Conservation (phyloP, 768 basidiomycete species). For the Tephrocybe rancida region DNA sequence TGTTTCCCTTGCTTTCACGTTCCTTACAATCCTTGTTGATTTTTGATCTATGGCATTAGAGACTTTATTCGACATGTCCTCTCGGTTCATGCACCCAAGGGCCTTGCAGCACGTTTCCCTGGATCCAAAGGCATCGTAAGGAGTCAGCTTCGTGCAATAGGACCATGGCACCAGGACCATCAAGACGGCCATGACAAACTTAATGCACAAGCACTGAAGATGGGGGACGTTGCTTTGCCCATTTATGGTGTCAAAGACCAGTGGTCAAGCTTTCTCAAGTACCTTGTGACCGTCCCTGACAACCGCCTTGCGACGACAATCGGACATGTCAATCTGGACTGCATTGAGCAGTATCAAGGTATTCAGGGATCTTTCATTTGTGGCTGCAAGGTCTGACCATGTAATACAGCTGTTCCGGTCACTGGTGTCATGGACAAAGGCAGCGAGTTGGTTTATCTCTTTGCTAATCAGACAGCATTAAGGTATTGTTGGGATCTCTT, state of each 20-base stretch:
- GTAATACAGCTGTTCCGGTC: not conserved
- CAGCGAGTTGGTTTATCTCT: slow-evolving; percentile 6
- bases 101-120: slow-evolving; percentile 3
- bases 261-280: slow-evolving; percentile 15
- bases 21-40: not conserved
- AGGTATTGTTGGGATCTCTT: not conserved
- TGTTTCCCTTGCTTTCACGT: not conserved
- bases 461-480: slow-evolving; percentile 3
- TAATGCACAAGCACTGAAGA: slow-evolving; percentile 20
- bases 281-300: slow-evolving; percentile 19
- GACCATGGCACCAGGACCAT: slow-evolving; percentile 21
- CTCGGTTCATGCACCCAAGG: not conserved
- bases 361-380: not conserved
- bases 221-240: slow-evolving; percentile 21
- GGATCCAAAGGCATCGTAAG: not conserved
- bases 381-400: not conserved
- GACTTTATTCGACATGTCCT: not conserved
- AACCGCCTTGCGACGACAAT: slow-evolving; percentile 16
- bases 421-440: slow-evolving; percentile 11
- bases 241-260: slow-evolving; percentile 25
- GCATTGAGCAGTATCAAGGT: slow-evolving; percentile 5
- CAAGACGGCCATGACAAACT: slow-evolving; percentile 30
- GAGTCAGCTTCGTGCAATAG: slow-evolving; percentile 2
- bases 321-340: slow-evolving; percentile 13
- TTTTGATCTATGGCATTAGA: not conserved